Evolutionary conservation across 169 alveolate genomes (phyloP).

Genomic region (Plasmodium cynomolgi): DNA sequence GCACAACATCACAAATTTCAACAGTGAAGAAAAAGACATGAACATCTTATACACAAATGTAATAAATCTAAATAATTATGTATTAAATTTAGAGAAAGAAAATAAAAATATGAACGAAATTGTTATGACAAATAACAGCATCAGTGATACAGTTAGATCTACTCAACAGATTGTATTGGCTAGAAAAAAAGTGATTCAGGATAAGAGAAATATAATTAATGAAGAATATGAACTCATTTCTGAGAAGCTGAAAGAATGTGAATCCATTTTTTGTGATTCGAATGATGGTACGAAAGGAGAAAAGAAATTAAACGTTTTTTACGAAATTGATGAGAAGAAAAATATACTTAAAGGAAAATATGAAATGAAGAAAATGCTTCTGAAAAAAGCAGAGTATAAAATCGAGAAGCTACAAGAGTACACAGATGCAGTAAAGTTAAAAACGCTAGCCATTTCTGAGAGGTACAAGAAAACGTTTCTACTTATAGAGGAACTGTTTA

Average conservation of each 20-base stretch:
- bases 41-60: slow-evolving; percentile 13
- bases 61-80: slow-evolving; percentile 25
- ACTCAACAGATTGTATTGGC: slow-evolving; percentile 26
- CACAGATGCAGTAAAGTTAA: slow-evolving; percentile 37
- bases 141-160: slow-evolving; percentile 21
- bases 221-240: slow-evolving; percentile 60
- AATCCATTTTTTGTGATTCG: slow-evolving; percentile 53
- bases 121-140: not conserved
- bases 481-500: slow-evolving; percentile 47
- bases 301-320: slow-evolving; percentile 46
- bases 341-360: slow-evolving; percentile 33
- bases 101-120: slow-evolving; percentile 30
- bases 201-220: slow-evolving; percentile 42
- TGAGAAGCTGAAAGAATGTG: slow-evolving; percentile 67
- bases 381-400: slow-evolving; percentile 49
- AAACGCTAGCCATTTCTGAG: slow-evolving; percentile 41
- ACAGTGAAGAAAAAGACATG: slow-evolving; percentile 35
- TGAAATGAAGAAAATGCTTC: slow-evolving; percentile 49
- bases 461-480: slow-evolving; percentile 38
- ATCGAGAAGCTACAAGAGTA: slow-evolving; percentile 62
- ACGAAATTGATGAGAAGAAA: slow-evolving; percentile 69
- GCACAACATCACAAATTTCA: slow-evolving; percentile 36
- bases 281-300: slow-evolving; percentile 40
- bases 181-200: slow-evolving; percentile 60
- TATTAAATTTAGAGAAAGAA: slow-evolving; percentile 14